Evolutionary conservation across 768 basidiomycete species (phyloP), one percentile per base, ranked within the genome.

Genomic region (Tricholoma terreum): DNA sequence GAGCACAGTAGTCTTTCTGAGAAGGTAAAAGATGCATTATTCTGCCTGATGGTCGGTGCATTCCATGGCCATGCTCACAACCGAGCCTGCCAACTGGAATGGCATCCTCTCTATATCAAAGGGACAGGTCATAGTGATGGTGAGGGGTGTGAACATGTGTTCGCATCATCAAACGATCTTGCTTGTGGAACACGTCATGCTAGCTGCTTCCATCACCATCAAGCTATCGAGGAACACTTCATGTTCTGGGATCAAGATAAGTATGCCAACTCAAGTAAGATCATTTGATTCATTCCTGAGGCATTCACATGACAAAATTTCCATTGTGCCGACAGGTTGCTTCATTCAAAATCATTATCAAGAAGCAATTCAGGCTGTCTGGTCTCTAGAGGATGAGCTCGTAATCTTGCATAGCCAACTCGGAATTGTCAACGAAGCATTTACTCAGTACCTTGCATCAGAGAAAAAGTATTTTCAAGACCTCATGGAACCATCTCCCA

Each of bases 61-160:
- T 67, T 66, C 35, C 65, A 67, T 51, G 64, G 64, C 19, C 58
- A 67, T 55, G 57, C 61, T 4, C 65, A 66, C 58, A 63, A 58
- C 34, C 54, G 56, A 24, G 19, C 7, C 9, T 69, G 67, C 40
- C 67, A 69, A 40, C 40, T 64, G 2, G 7, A 50, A 6, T 57
- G 58, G 35, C 68, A 63, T 27, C 56, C 65, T 5, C 54, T 55
- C 5, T 62, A 66, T 40, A 61, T 58, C 5, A 30, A 55, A 24
- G 67, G 68, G 2, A 52, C 52, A 6, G 67, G 67, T 3, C 57
- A 60, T 14, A 54, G 55, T 34, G 63, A 68, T 22, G 43, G 57
- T 10, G 65, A 69, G 51, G 57, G 55, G 11, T 63, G 61, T 42
- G 63, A 68, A 40, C 58, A 57, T 5, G 42, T 60, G 1, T 68